phyloP scores from a whole-genome alignment of 129 eudicot species.

The Solidago caesia region DNA sequence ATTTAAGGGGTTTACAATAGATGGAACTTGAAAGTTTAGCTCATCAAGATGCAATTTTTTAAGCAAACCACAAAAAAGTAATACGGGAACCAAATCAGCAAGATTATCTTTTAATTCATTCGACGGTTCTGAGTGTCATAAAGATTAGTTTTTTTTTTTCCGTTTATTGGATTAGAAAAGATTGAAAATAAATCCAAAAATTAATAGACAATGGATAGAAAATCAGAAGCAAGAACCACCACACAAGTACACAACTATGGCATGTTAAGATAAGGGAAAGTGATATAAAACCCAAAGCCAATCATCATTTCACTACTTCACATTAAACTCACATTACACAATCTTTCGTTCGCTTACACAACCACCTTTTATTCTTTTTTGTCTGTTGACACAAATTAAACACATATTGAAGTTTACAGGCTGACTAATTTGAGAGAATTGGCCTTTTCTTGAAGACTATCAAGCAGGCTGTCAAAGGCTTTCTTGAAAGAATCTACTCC shows the following conservation, averaged over 20 bases:
- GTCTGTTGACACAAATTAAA: constrained; percentile 26
- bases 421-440: constrained; percentile 78
- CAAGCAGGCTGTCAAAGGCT: constrained; percentile 91
- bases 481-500: constrained; percentile 99
- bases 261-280: constrained; percentile 26
- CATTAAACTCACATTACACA: constrained; percentile 23
- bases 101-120: too few relatives aligned
- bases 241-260: constrained; percentile 34
- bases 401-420: constrained; percentile 36
- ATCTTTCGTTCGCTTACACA: constrained; percentile 22
- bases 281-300: constrained; percentile 28
- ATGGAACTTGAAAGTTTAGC: too few relatives aligned
- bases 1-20: not conserved
- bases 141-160: not conserved
- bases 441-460: constrained; percentile 94
- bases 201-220: constrained; percentile 15
- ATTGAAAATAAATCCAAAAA: constrained; percentile 1
- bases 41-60: not conserved
- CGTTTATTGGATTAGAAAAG: too few relatives aligned
- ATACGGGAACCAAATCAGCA: too few relatives aligned
- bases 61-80: not conserved
- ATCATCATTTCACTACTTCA: constrained; percentile 33
- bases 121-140: too few relatives aligned
- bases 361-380: constrained; percentile 29
- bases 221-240: constrained; percentile 27